These are phyloP conservation scores for Nitzschia putrida DNA, from an alignment of 108 stramenopile species.

Conservation along the genomic window DNA sequence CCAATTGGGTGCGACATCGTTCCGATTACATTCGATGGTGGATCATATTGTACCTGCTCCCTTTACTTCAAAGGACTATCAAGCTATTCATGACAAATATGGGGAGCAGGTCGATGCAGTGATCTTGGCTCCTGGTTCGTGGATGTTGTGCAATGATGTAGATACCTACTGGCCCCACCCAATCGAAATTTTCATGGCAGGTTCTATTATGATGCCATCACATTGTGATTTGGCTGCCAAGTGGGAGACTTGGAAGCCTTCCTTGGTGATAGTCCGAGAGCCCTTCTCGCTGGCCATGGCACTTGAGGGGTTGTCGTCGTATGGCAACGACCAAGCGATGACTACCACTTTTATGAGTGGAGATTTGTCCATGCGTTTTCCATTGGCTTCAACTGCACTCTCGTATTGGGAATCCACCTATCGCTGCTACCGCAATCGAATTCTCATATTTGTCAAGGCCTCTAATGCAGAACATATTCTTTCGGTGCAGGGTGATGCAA, in stretches of 20 bases:
- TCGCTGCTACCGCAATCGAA: not conserved
- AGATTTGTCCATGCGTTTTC: slow-evolving; percentile 12
- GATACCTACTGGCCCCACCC: slow-evolving; percentile 10
- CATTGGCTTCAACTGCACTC: not conserved
- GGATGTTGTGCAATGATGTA: not conserved
- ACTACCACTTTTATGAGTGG: slow-evolving; percentile 13
- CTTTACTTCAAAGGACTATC: not conserved
- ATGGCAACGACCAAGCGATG: not conserved
- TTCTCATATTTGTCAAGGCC: slow-evolving; percentile 4
- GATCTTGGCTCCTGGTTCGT: slow-evolving; percentile 18
- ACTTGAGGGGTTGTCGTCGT: not conserved
- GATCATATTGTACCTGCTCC: not conserved
- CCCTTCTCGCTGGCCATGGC: not conserved
- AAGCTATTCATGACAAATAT: not conserved
- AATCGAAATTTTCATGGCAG: slow-evolving; percentile 13
- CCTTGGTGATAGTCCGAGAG: slow-evolving; percentile 9
- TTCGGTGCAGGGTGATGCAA: not conserved
- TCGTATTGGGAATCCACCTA: slow-evolving; percentile 13
- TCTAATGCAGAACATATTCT: slow-evolving; percentile 11
- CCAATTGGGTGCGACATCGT: slow-evolving; percentile 2
- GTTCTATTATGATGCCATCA: slow-evolving; percentile 7
- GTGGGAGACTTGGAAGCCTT: slow-evolving; percentile 1
- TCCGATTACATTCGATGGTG: slow-evolving; percentile 13
- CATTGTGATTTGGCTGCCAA: not conserved
- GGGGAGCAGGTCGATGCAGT: not conserved